Base-by-base conservation (phyloP, 2,329 filamentous ascomycete genomes). In the Aspergillus eucalypticola region DNA sequence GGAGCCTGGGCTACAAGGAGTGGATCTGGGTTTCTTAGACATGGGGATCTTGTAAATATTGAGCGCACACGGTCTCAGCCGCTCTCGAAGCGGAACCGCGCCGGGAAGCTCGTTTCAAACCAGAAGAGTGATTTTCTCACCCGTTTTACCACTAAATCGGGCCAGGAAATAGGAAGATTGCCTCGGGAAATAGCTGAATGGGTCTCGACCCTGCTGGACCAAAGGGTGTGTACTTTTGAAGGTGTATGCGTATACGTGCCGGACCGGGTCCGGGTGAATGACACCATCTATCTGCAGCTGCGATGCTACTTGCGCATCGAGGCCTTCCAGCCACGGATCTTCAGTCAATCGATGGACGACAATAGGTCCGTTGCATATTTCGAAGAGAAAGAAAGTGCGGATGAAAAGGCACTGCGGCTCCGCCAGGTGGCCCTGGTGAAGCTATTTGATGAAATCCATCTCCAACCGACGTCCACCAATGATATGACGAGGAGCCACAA, bases 1-100 rank as follows among this genome's bases (percentile, higher is more conserved):
- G 91, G 90, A 56, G 95, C 89, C 4, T 99, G 95, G 95, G 88
- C 91, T 5, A 98, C 94, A 3, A 87, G 88, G 68, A 97, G 92
- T 73, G 94, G 94, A 0, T 79, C 78, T 3, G 86, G 86, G 39
- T 73, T 97, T 5, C 72, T 99, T 25, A 90, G 87, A 65, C 90
- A 96, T 69, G 92, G 90, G 15, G 94, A 98, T 65, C 69, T 78
- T n/a, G 87, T 99, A 60, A 88, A 84, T 53, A 96, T 99, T 48
- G 94, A 98, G 76, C 88, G 95, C 46, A 88, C 92, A 60, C 93
- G 90, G 74, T 87, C 90, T 25, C 88, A 90, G 62, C 83, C 84
- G 11, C 82, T 85, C 78, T 64, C 65, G 60, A 82, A 70, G 76
- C 72, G 58, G 69, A 79, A 67, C 81, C 82, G 76, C 72, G 76